Percentiles rank a stretch among this genome's conserved stretches.
Conservation (phyloP, 2,329 filamentous ascomycete genomes). For the Arthrinium puccinioides region DNA sequence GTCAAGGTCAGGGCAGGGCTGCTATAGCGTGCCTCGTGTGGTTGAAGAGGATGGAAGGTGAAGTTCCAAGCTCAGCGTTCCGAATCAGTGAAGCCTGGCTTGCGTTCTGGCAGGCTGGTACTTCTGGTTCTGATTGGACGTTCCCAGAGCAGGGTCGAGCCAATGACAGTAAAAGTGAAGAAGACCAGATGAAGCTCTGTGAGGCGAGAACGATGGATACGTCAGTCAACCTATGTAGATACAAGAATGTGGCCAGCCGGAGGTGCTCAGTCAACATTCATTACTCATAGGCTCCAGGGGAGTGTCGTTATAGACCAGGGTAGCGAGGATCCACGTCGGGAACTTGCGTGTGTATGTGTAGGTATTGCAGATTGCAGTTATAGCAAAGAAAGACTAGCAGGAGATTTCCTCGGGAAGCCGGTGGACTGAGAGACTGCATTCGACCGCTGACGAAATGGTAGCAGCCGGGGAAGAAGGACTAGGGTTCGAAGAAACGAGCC, state of each 20-base stretch:
- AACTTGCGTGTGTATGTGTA: no score
- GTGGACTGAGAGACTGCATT: conserved; percentile 15
- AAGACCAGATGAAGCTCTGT: conserved; percentile 19
- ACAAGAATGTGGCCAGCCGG: conserved; percentile 27
- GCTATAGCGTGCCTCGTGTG: conserved; percentile 10
- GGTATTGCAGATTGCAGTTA: conserved; percentile 12
- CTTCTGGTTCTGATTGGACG: conserved; percentile 40
- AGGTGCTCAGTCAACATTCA: conserved; percentile 27
- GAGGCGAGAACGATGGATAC: conserved; percentile 26
- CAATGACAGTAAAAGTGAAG: conserved; percentile 30
- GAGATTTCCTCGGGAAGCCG: conserved; percentile 17
- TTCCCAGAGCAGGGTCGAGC: conserved; percentile 23
- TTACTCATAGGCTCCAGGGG: conserved; percentile 29
- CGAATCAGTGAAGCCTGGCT: conserved; percentile 33
- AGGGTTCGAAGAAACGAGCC: conserved; percentile 19
- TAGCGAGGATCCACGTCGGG: conserved; percentile 28
- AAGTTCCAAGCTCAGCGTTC: conserved; percentile 19
- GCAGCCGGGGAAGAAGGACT: conserved; percentile 18
- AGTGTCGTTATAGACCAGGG: conserved; percentile 24
- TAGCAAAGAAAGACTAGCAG: conserved; percentile 20
- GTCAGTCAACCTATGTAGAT: conserved; percentile 29
- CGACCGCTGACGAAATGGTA: conserved; percentile 14
- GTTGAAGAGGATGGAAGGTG: conserved; percentile 22
- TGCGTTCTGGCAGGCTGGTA: conserved; percentile 30
- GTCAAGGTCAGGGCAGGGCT: neutral